Evolutionary conservation across 1,284 basidiomycete species (phyloP).

Genomic region (Tilletia walkeri): DNA sequence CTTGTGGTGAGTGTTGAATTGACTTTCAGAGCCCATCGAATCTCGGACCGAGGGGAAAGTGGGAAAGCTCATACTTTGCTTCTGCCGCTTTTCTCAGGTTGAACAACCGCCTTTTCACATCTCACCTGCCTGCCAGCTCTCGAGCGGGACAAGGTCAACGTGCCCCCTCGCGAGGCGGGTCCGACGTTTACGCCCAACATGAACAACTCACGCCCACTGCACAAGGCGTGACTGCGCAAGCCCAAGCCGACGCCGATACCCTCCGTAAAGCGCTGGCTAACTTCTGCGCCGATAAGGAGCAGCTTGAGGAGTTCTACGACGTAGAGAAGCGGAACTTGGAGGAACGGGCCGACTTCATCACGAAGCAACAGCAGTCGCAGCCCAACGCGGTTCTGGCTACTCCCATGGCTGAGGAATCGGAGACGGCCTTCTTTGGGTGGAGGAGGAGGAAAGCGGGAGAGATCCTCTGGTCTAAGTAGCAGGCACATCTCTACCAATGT

Average conservation of each 20-base stretch:
- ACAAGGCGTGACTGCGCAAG: constrained; percentile 10
- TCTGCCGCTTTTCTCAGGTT: constrained; percentile 19
- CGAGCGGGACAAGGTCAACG: not conserved
- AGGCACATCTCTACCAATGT: too few species aligned
- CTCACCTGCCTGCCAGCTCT: constrained; percentile 26
- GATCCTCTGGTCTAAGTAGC: too few species aligned
- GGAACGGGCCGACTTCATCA: not conserved
- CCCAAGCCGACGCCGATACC: constrained; percentile 37
- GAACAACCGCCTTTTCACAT: constrained; percentile 49
- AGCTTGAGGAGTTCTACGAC: constrained; percentile 41
- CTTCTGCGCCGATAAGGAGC: constrained; percentile 39
- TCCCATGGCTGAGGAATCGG: not conserved
- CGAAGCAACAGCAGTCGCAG: not conserved
- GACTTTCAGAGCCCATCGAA: not conserved
- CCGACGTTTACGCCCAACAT: not conserved
- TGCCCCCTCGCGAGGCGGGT: not conserved
- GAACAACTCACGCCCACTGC: not conserved
- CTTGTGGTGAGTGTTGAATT: constrained; percentile 33
- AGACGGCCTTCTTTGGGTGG: too few species aligned
- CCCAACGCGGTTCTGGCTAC: not conserved
- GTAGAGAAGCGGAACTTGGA: constrained; percentile 21
- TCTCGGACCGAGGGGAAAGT: not conserved
- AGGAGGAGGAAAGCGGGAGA: too few species aligned
- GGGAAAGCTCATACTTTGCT: not conserved
- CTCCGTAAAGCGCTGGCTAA: constrained; percentile 37